phyloP scores from a whole-genome alignment of 306 rosid species.

The Begonia masoniana region DNA sequence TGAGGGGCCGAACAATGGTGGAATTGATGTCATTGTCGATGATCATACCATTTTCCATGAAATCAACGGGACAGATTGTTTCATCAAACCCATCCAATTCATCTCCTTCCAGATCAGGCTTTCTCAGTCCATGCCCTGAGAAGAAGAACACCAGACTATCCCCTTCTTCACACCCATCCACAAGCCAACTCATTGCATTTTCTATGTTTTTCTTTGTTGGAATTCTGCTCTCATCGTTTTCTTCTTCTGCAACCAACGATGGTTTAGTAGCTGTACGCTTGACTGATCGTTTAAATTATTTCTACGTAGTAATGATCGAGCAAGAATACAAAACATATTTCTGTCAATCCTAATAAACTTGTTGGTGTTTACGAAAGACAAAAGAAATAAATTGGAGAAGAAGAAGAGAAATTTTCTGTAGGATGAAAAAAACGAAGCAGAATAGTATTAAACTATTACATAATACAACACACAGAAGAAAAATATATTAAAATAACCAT shows the following conservation, averaged over 20 bases:
- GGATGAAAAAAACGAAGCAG: no score
- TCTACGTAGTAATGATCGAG: no score
- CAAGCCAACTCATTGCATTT: conserved; percentile 59
- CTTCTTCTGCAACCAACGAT: conserved; percentile 16
- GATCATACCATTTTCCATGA: conserved; percentile 45
- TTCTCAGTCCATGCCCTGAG: conserved; percentile 75
- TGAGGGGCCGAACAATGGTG: conserved; percentile 63
- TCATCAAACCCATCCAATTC: conserved; percentile 69
- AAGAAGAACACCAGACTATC: conserved; percentile 74
- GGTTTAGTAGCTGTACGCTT: no score
- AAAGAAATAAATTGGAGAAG: no score
- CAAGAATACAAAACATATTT: no score
- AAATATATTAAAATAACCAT: no score
- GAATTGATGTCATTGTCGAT: conserved; percentile 47
- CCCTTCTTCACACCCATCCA: conserved; percentile 43
- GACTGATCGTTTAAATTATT: no score
- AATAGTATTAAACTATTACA: no score
- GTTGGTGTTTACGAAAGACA: no score
- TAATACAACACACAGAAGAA: no score
- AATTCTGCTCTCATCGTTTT: conserved; percentile 10
- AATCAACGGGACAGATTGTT: conserved; percentile 61
- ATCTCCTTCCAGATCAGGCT: conserved; percentile 45
- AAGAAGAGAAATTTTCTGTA: no score
- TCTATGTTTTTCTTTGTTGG: conserved; percentile 66
- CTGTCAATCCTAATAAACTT: no score